Conservation (phyloP, 2,329 filamentous ascomycete species). For the Sarocladiaceae sp. region DNA sequence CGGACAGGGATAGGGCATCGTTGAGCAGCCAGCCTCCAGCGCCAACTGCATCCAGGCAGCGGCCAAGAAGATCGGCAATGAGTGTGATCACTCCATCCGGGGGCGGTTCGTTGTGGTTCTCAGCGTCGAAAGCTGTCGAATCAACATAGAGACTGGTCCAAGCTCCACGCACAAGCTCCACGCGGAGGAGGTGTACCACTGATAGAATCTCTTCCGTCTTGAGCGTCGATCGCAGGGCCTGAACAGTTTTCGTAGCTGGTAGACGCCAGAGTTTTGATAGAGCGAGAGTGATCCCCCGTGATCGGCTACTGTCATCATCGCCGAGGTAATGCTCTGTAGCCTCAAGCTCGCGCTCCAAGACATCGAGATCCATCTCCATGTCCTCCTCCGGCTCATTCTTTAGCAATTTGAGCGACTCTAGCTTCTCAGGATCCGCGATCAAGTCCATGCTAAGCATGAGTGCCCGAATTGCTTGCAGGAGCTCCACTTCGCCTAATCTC, state of each 20-base stretch:
- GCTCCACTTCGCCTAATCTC: constrained; percentile 57
- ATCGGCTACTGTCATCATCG: constrained; percentile 56
- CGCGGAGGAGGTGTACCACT: constrained; percentile 64
- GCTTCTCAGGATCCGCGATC: constrained; percentile 33
- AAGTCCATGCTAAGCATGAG: constrained; percentile 65
- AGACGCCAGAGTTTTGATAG: constrained; percentile 65
- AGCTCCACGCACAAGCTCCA: constrained; percentile 66
- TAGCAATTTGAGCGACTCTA: constrained; percentile 24
- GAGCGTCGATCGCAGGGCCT: constrained; percentile 57
- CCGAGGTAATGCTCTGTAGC: constrained; percentile 62
- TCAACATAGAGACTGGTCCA: constrained; percentile 72
- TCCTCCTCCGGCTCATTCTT: constrained; percentile 23
- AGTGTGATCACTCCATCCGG: constrained; percentile 64
- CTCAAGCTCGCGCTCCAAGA: constrained; percentile 59
- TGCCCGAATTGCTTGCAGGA: constrained; percentile 58
- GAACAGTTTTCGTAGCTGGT: constrained; percentile 52
- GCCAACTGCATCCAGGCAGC: constrained; percentile 70
- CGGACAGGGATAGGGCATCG: constrained; percentile 44
- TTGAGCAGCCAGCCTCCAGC: constrained; percentile 67
- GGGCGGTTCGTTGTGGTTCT: constrained; percentile 33
- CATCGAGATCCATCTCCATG: constrained; percentile 50
- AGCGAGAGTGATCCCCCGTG: constrained; percentile 58
- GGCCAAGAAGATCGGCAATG: constrained; percentile 64
- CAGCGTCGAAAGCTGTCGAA: constrained; percentile 38
- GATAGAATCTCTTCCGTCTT: constrained; percentile 62